Evolutionary conservation across 2,329 filamentous ascomycete species (phyloP).

Genomic region (Aquanectria penicillioides): DNA sequence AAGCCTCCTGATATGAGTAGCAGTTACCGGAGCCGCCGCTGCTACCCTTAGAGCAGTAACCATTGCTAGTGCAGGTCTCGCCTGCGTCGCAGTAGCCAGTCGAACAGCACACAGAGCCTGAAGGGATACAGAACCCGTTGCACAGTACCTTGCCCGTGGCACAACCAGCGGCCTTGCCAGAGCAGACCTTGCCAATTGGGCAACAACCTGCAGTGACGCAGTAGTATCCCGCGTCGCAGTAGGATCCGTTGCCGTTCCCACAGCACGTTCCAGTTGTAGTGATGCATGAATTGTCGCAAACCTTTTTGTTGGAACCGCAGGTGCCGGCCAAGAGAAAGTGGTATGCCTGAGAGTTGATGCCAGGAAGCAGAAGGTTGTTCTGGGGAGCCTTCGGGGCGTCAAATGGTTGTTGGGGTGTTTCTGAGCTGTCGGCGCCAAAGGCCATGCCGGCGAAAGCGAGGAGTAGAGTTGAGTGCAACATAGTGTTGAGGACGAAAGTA

Average conservation of each 20-base stretch:
- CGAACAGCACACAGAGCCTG: slow-evolving; percentile 44
- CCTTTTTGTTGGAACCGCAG: slow-evolving; percentile 35
- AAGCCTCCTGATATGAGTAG: slow-evolving; percentile 30
- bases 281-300: slow-evolving; percentile 47
- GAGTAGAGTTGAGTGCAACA: slow-evolving; percentile 41
- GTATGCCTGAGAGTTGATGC: slow-evolving; percentile 30
- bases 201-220: slow-evolving; percentile 47
- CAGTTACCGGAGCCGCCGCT: slow-evolving; percentile 26
- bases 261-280: slow-evolving; percentile 45
- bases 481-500: no score
- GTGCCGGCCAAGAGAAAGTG: slow-evolving; percentile 27
- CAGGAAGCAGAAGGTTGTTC: slow-evolving; percentile 31
- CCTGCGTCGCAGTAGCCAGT: slow-evolving; percentile 45
- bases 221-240: slow-evolving; percentile 44
- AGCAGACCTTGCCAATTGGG: slow-evolving; percentile 43
- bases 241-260: slow-evolving; percentile 38
- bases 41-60: slow-evolving; percentile 30
- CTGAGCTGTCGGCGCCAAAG: slow-evolving; percentile 26
- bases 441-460: slow-evolving; percentile 39
- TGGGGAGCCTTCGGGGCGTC: slow-evolving; percentile 25
- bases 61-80: slow-evolving; percentile 38
- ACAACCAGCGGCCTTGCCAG: slow-evolving; percentile 42
- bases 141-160: slow-evolving; percentile 38
- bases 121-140: slow-evolving; percentile 44
- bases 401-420: slow-evolving; percentile 28